Evolutionary conservation across 108 stramenopile genomes (phyloP).

Genomic region (Licmophora abbreviata): DNA sequence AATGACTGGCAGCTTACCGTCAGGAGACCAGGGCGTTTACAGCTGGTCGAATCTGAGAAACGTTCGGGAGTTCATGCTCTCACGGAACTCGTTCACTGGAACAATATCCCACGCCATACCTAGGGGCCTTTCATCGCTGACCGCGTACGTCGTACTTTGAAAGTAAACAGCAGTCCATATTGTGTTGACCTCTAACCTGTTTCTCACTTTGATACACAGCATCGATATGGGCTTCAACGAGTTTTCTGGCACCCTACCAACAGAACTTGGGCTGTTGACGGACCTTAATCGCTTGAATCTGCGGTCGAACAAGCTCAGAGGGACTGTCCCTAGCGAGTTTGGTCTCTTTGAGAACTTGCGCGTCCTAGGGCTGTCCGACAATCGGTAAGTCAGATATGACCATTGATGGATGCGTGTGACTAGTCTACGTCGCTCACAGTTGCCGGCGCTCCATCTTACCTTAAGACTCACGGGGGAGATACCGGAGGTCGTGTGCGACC

Average conservation of each 20-base stretch:
- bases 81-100: slow-evolving; percentile 17
- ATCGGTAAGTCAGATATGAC: too few relatives aligned
- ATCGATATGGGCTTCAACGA: slow-evolving; percentile 15
- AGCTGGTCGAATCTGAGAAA: not conserved
- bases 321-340: not conserved
- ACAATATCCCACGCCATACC: slow-evolving; percentile 38
- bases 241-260: slow-evolving; percentile 18
- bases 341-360: not conserved
- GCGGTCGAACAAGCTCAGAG: slow-evolving; percentile 14
- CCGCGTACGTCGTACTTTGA: too few relatives aligned
- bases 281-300: slow-evolving; percentile 21
- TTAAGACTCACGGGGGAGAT: too few relatives aligned
- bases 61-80: not conserved
- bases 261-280: slow-evolving; percentile 17
- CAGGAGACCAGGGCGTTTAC: not conserved
- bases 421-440: too few relatives aligned
- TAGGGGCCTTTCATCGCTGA: slow-evolving; percentile 15
- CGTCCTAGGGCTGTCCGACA: slow-evolving; percentile 8
- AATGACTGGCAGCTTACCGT: not conserved
- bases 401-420: too few relatives aligned
- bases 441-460: too few relatives aligned
- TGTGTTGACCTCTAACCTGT: too few relatives aligned
- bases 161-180: too few relatives aligned
- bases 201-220: too few relatives aligned
- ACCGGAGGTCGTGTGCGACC: slow-evolving; percentile 8